Evolutionary conservation across 2,329 filamentous ascomycete genomes (phyloP), one percentile per base, ranked within the genome.

Genomic region (Dothideomycetes sp.): DNA sequence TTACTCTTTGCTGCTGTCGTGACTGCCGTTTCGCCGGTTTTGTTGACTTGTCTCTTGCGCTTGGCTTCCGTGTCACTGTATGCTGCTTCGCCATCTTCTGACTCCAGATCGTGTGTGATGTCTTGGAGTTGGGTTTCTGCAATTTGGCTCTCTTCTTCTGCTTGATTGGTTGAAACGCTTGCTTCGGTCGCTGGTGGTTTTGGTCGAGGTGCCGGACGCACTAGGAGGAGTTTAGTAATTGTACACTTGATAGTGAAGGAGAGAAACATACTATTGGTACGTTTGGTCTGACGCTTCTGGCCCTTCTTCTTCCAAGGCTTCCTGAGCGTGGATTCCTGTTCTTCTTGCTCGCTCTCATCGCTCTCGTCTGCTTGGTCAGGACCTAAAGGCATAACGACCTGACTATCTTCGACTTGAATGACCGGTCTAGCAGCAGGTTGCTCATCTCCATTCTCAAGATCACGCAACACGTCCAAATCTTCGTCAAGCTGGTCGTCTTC

Each of bases 291-390:
- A 46, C 84, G 71, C 67, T 91, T 91, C 57, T 84, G 74, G 0
- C 83, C 84, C 65, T 84, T 84, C 72, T 91, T 91, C 69, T 88
- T 89, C 67, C 74, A 89, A 1, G 75, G 61, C 40, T 70, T 74
- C 25, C 78, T 57, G 2, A 78, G 78, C 47, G 73, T 68, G n/a
- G 65, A 67, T 38, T 67, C 74, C 15, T 53, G 53, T 3, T 32
- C 39, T n/a, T 60, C 56, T 3, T 57, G 55, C 0, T 66, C 62
- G 25, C 73, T 70, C 43, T 82, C 76, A 43, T 82, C 78, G 34
- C 81, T 82, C 19, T 58, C 58, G 9, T 55, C 47, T 4, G 45
- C 50, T 18, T 60, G 56, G 48, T 70, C 68, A 27, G 65, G 64
- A 11, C 64, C 67, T 4, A 70, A 51, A 4, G 61, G 61, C 63